These are phyloP conservation scores for Apiospora malaysiana DNA, from an alignment of 2,329 filamentous ascomycete genomes.

Conservation along the genomic window DNA sequence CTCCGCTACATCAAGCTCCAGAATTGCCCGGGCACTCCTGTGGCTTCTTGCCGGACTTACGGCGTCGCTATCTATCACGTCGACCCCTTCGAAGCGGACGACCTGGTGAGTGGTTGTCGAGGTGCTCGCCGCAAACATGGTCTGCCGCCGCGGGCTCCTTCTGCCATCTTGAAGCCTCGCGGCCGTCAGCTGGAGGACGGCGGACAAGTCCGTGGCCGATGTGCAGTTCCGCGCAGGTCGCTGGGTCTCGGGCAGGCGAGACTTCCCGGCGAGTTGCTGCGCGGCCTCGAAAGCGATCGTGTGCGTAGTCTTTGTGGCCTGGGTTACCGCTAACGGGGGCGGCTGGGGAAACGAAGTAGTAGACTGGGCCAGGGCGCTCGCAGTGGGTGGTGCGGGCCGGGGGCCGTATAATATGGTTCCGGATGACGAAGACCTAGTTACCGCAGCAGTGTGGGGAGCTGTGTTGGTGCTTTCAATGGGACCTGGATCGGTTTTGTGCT, in stretches of 20 bases:
- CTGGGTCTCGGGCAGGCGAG: conserved; percentile 30
- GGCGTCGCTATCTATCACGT: conserved; percentile 28
- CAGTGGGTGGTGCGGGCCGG: background rate
- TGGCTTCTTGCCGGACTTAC: conserved; percentile 38
- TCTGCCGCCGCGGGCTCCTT: conserved; percentile 38
- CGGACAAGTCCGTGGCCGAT: conserved; percentile 55
- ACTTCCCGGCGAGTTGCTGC: conserved; percentile 35
- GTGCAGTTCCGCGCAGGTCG: conserved; percentile 33
- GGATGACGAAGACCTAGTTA: background rate
- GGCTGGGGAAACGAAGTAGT: background rate
- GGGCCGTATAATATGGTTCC: background rate
- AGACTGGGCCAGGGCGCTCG: background rate
- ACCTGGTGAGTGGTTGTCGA: background rate
- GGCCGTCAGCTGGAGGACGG: conserved; percentile 60
- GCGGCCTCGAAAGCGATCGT: conserved; percentile 32
- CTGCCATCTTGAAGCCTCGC: conserved; percentile 52
- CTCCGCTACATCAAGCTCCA: conserved; percentile 33
- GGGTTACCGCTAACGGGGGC: conserved; percentile 8
- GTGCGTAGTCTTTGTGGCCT: conserved; percentile 22
- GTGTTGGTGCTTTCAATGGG: background rate
- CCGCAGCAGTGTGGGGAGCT: background rate
- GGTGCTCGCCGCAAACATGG: conserved; percentile 29
- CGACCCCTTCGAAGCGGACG: background rate
- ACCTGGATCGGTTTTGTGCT: background rate
- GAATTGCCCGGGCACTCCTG: conserved; percentile 37